A percentile compares a stretch with the other conserved stretches of the same genome.
Evolutionary conservation across 768 basidiomycete genomes (phyloP).

Genomic region (Tylopilus sp.): DNA sequence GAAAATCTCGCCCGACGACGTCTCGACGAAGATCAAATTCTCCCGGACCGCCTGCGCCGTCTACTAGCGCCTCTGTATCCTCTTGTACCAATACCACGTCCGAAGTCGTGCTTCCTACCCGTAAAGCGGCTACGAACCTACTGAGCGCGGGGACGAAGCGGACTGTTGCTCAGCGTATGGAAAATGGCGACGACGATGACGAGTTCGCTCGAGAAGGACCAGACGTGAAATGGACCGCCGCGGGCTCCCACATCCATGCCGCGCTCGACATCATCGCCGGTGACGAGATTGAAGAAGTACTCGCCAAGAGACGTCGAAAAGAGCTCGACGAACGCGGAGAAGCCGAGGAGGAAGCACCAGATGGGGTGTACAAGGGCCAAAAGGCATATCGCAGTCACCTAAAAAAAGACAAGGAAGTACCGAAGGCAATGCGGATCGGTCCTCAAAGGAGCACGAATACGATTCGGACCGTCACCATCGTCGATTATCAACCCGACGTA

Average conservation of each 20-base stretch:
- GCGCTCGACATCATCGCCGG: slow-evolving; percentile 77
- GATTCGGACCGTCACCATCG: slow-evolving; percentile 90
- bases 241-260: slow-evolving; percentile 70
- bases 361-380: slow-evolving; percentile 84
- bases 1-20: slow-evolving; percentile 73
- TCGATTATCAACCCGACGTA: slow-evolving; percentile 98
- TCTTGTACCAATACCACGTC: slow-evolving; percentile 36
- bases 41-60: slow-evolving; percentile 36
- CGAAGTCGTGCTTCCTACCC: slow-evolving; percentile 73
- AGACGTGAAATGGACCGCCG: slow-evolving; percentile 75
- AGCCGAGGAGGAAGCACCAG: slow-evolving; percentile 55
- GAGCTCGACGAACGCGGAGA: slow-evolving; percentile 49
- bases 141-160: slow-evolving; percentile 77
- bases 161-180: slow-evolving; percentile 46
- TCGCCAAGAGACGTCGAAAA: slow-evolving; percentile 64
- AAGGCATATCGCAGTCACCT: slow-evolving; percentile 77
- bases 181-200: slow-evolving; percentile 45
- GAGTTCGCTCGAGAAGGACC: slow-evolving; percentile 44
- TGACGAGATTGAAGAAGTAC: slow-evolving; percentile 73
- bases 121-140: slow-evolving; percentile 64
- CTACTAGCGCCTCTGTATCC: slow-evolving; percentile 21
- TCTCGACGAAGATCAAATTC: slow-evolving; percentile 72
- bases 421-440: slow-evolving; percentile 84
- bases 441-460: slow-evolving; percentile 75
- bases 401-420: slow-evolving; percentile 78